phyloP scores from a whole-genome alignment of 179 eudicot genomes.

The Beta lomatogona region DNA sequence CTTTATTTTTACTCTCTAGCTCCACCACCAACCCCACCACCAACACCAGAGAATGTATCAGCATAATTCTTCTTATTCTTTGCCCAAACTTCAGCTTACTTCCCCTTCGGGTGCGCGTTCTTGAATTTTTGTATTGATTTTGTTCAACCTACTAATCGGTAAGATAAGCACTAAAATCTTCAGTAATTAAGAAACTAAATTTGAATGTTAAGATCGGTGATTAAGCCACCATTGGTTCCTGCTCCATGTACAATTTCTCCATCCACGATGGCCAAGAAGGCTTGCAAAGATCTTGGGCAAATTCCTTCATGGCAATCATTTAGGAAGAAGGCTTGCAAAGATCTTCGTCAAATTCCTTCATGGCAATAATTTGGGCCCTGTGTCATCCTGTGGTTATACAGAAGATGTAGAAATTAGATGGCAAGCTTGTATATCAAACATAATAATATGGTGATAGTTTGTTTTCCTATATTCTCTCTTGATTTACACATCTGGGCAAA shows the following conservation, averaged over 20 bases:
- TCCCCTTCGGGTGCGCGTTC: constrained; percentile 21
- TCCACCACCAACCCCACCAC: no score
- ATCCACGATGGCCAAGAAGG: constrained; percentile 45
- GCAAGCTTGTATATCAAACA: neutral
- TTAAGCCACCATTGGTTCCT: constrained; percentile 77
- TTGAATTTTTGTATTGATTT: constrained; percentile 6
- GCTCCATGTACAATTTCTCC: constrained; percentile 77
- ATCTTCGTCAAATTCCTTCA: neutral
- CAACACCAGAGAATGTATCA: constrained; percentile 6
- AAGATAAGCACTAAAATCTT: constrained; percentile 7
- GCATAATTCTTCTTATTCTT: constrained; percentile 28
- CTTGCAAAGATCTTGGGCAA: neutral
- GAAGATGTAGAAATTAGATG: neutral
- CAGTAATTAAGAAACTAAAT: constrained; percentile 11
- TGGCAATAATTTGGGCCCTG: neutral
- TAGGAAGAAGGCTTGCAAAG: neutral
- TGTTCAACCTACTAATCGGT: constrained; percentile 20
- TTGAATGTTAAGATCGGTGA: constrained; percentile 9
- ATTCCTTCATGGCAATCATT: neutral
- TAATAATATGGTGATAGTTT: no score
- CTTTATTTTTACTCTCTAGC: no score
- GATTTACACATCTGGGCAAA: neutral
- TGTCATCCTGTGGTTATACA: neutral
- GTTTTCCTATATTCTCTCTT: neutral
- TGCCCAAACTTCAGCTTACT: constrained; percentile 21